A percentile compares a stretch with the other conserved stretches of the same genome.
phyloP scores from a whole-genome alignment of 1,284 basidiomycete species.

The Trametes hirsuta region DNA sequence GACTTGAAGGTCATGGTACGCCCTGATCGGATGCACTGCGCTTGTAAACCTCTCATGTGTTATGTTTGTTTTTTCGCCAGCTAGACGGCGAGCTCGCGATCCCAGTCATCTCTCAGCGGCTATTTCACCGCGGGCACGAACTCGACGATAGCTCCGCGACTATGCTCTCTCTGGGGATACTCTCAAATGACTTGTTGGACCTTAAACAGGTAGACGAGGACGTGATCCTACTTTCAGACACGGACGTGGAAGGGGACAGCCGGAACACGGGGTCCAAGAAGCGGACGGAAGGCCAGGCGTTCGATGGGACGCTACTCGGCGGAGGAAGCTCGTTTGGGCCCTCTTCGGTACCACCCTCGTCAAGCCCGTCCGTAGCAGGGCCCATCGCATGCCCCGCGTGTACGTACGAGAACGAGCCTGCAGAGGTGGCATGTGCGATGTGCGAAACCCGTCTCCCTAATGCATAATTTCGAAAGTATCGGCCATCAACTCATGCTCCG shows the following conservation, averaged over 20 bases:
- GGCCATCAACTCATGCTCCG: not conserved
- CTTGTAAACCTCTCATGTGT: no score
- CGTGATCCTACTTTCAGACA: constrained; percentile 54
- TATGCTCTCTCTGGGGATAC: constrained; percentile 60
- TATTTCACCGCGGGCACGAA: constrained; percentile 66
- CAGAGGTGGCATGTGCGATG: constrained; percentile 30
- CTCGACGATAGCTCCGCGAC: constrained; percentile 66
- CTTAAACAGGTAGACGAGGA: constrained; percentile 65
- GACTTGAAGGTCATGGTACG: constrained; percentile 73
- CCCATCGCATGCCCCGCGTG: constrained; percentile 33
- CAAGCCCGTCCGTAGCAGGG: constrained; percentile 15
- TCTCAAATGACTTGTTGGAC: constrained; percentile 68
- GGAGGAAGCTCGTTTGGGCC: constrained; percentile 29
- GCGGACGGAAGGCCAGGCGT: constrained; percentile 67
- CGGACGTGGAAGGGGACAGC: constrained; percentile 42
- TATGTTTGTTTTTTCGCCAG: constrained; percentile 32
- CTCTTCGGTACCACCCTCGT: constrained; percentile 18
- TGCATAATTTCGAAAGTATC: constrained; percentile 3
- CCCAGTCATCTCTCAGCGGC: constrained; percentile 72
- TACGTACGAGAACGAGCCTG: constrained; percentile 33
- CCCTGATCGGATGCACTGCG: not conserved
- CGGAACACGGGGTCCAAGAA: constrained; percentile 37
- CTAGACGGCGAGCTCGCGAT: constrained; percentile 63
- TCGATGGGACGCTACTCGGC: constrained; percentile 72
- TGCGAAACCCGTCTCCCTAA: constrained; percentile 30